Conservation (phyloP, 108 stramenopile genomes). For the Aurantiochytrium sp. region DNA sequence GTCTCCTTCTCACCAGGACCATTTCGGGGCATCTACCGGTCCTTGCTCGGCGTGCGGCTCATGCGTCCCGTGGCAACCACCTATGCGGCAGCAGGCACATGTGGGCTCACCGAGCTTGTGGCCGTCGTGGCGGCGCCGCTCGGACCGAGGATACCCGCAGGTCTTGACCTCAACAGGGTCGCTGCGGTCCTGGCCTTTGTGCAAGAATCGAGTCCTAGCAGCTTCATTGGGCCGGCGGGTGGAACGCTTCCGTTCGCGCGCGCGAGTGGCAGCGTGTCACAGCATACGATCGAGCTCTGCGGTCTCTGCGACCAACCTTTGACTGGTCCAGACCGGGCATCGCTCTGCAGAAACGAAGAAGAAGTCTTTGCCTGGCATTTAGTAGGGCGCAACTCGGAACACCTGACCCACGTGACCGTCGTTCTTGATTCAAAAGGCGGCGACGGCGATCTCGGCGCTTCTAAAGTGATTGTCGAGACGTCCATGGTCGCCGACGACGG, state of each 20-base stretch:
- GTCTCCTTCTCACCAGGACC: neutral
- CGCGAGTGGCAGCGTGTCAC: neutral
- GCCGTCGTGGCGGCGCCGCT: neutral
- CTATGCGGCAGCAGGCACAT: neutral
- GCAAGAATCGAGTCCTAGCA: neutral
- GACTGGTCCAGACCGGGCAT: neutral
- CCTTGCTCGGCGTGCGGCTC: neutral
- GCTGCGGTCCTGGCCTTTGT: neutral
- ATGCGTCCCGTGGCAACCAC: neutral
- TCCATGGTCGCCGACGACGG: too few relatives aligned
- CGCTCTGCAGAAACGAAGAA: neutral
- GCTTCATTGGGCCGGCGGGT: neutral
- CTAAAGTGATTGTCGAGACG: too few relatives aligned
- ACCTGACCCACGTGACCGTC: too few relatives aligned
- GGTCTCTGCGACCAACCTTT: neutral
- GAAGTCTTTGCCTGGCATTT: too few relatives aligned
- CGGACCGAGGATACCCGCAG: neutral
- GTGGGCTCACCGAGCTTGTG: slow-evolving; percentile 3
- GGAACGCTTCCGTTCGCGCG: neutral
- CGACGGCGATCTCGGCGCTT: too few relatives aligned
- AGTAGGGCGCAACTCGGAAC: too few relatives aligned
- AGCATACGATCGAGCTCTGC: neutral
- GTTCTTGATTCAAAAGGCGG: too few relatives aligned
- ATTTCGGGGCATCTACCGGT: neutral
- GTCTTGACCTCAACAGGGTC: neutral